These are phyloP conservation scores for Aureobasidium sp. DNA, from an alignment of 2,329 filamentous ascomycete genomes.

Conservation along the genomic window DNA sequence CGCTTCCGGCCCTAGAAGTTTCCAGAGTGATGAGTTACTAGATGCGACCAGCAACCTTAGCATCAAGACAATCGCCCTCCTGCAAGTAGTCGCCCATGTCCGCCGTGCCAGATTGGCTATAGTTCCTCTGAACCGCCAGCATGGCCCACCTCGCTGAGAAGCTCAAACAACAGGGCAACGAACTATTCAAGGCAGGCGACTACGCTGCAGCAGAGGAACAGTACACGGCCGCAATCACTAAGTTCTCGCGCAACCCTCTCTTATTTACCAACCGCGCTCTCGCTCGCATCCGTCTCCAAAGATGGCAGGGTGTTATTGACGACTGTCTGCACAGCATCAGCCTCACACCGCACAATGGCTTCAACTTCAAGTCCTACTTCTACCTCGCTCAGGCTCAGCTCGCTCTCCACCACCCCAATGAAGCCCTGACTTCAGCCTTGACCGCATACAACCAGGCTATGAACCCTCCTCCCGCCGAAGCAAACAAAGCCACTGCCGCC, in stretches of 20 bases:
- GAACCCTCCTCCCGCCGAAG: conserved; percentile 51
- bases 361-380: conserved; percentile 62
- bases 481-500: conserved; percentile 21
- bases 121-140: not conserved
- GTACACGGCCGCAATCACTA: conserved; percentile 72
- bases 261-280: conserved; percentile 89
- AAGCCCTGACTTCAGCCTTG: conserved; percentile 61
- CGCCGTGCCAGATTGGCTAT: not conserved
- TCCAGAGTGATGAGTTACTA: not conserved
- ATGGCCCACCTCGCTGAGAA: conserved; percentile 34
- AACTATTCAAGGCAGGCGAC: conserved; percentile 55
- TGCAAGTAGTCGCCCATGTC: not conserved
- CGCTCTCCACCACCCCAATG: conserved; percentile 60
- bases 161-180: conserved; percentile 50
- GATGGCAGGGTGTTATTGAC: conserved; percentile 65
- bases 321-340: conserved; percentile 71
- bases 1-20: not conserved
- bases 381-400: conserved; percentile 76
- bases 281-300: conserved; percentile 63
- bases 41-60: not conserved
- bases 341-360: conserved; percentile 51
- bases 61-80: not conserved
- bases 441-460: conserved; percentile 54
- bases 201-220: conserved; percentile 56
- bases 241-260: conserved; percentile 65